A percentile compares a stretch with the other conserved stretches of the same genome.
These are phyloP conservation scores for Escallonia rubra DNA, from an alignment of 129 eudicot genomes.

Conservation along the genomic window DNA sequence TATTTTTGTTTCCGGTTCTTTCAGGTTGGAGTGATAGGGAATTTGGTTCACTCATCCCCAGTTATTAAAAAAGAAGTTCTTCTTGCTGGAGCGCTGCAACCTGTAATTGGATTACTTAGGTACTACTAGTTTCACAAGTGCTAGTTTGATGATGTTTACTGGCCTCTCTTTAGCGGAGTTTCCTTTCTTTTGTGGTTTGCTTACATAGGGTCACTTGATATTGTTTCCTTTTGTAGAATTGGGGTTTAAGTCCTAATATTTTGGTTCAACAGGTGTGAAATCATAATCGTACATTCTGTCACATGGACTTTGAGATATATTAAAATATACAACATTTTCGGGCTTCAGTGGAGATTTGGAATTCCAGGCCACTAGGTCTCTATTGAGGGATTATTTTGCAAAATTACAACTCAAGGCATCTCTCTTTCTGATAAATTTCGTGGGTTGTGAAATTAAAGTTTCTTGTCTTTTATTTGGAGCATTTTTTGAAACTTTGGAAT, in stretches of 20 bases:
- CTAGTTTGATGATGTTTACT: not conserved
- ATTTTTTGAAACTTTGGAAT: too few relatives aligned
- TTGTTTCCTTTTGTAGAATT: too few relatives aligned
- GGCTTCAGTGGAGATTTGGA: not conserved
- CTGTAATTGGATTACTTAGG: conserved; percentile 93
- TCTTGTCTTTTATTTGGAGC: too few relatives aligned
- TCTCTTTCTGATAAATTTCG: too few relatives aligned
- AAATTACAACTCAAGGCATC: too few relatives aligned
- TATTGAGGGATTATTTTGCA: not conserved
- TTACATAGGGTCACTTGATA: too few relatives aligned
- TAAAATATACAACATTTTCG: not conserved
- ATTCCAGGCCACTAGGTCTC: not conserved
- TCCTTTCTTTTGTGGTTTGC: not conserved
- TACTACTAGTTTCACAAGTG: conserved; percentile 5
- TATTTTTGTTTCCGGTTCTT: not conserved
- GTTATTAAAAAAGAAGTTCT: conserved; percentile 88
- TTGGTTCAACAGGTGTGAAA: not conserved
- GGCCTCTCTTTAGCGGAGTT: not conserved
- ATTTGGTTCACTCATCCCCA: conserved; percentile 95
- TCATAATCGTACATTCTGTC: too few relatives aligned
- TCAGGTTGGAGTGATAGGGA: conserved; percentile 98
- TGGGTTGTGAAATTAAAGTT: too few relatives aligned
- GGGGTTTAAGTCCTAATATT: too few relatives aligned
- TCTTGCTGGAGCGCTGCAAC: conserved; percentile 95
- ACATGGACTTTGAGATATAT: not conserved